Conservation (phyloP, 2,329 filamentous ascomycete species). For the Sodiomyces alkalinus region DNA sequence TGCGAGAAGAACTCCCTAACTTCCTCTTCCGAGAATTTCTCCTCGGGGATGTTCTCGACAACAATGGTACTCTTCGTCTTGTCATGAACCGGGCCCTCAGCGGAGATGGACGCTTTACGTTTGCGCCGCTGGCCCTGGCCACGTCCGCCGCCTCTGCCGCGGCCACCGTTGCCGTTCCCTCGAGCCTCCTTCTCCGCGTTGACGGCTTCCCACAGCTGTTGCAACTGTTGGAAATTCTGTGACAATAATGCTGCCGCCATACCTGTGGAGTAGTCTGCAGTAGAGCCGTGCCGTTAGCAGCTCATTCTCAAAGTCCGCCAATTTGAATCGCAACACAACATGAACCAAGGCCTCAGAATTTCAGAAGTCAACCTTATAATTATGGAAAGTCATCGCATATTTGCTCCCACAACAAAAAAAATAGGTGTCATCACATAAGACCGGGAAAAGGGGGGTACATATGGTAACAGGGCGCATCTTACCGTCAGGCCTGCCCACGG, state of each 20-base stretch:
- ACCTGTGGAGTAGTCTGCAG: slow-evolving; percentile 7
- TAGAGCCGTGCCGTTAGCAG: slow-evolving; percentile 7
- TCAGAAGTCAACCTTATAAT: slow-evolving; percentile 16
- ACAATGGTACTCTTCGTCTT: slow-evolving; percentile 52
- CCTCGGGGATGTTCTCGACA: slow-evolving; percentile 63
- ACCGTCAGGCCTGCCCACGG: neutral
- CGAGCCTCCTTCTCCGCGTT: slow-evolving; percentile 9
- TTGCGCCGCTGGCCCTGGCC: slow-evolving; percentile 4
- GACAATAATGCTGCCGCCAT: slow-evolving; percentile 4
- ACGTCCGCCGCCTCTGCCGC: slow-evolving; percentile 10
- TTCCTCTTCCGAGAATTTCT: slow-evolving; percentile 48
- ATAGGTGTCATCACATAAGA: slow-evolving; percentile 8
- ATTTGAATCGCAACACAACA: no score
- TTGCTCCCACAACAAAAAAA: slow-evolving; percentile 7
- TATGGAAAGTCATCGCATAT: slow-evolving; percentile 9
- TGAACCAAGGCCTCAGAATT: no score
- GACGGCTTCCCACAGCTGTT: slow-evolving; percentile 8
- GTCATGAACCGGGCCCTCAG: slow-evolving; percentile 47
- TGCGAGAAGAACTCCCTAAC: slow-evolving; percentile 56
- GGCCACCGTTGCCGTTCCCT: slow-evolving; percentile 14
- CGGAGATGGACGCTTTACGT: slow-evolving; percentile 43
- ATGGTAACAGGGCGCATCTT: neutral
- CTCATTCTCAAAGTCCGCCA: neutral
- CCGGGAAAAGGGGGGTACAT: neutral
- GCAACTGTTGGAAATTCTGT: slow-evolving; percentile 7